Evolutionary conservation across 805 yeast genomes (phyloP).

Genomic region (Cyberlindnera bimundalis): DNA sequence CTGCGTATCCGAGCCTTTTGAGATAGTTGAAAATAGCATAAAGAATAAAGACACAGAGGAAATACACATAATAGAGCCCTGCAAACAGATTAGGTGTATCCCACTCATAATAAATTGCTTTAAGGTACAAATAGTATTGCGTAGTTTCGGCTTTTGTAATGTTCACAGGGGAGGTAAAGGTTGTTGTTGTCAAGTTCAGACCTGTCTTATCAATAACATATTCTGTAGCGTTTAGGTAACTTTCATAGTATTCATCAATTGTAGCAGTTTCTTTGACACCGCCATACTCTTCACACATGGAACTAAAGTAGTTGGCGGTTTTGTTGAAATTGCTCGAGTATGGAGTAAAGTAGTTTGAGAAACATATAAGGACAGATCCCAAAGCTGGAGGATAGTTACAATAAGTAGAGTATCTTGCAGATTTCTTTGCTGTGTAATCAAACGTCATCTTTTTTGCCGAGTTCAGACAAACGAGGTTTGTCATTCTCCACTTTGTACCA

Average conservation of each 20-base stretch:
- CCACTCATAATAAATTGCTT: conserved; percentile 12
- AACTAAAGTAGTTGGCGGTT: not conserved
- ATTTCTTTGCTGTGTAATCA: not conserved
- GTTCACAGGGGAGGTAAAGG: conserved; percentile 8
- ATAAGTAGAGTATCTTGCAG: conserved; percentile 1
- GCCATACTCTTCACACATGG: conserved; percentile 1
- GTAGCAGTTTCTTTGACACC: not conserved
- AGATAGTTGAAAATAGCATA: conserved; percentile 32
- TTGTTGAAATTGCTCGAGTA: conserved; percentile 15
- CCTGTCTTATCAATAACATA: conserved; percentile 10
- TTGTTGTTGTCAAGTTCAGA: conserved; percentile 3
- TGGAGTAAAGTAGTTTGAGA: conserved; percentile 13
- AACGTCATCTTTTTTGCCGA: conserved; percentile 2
- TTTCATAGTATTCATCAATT: conserved; percentile 21
- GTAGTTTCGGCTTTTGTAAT: not conserved
- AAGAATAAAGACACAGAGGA: conserved; percentile 35
- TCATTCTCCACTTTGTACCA: not conserved
- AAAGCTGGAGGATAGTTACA: conserved; percentile 19
- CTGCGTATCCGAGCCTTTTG: conserved; percentile 19
- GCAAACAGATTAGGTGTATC: conserved; percentile 21
- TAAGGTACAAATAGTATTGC: not conserved
- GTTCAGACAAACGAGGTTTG: conserved; percentile 24
- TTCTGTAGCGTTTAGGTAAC: conserved; percentile 31
- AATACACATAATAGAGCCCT: conserved; percentile 35
- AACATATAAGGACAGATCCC: conserved; percentile 11